phyloP scores from a whole-genome alignment of 768 basidiomycete species.

The Hortiboletus flavorubellus region DNA sequence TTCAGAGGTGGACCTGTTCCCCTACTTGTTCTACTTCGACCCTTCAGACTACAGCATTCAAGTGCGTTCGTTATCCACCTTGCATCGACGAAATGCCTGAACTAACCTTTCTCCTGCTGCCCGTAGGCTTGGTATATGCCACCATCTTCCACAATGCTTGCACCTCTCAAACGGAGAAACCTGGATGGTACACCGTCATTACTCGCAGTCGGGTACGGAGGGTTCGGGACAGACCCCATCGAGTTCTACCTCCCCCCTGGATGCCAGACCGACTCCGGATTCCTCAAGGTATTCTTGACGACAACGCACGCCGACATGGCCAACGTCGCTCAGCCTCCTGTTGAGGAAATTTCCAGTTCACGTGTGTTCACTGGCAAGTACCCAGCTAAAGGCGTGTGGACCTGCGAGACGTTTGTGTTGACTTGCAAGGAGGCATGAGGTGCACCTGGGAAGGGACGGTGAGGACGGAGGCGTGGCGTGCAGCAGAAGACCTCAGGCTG shows the following conservation, averaged over 20 bases:
- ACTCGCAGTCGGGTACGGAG: constrained; percentile 21
- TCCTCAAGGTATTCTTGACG: constrained; percentile 23
- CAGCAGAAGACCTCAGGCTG: background rate
- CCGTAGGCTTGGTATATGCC: constrained; percentile 19
- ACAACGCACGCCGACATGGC: constrained; percentile 19
- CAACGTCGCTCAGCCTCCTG: constrained; percentile 6
- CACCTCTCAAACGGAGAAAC: constrained; percentile 7
- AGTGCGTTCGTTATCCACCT: constrained; percentile 1
- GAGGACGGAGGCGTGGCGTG: background rate
- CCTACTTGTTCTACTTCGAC: constrained; percentile 25
- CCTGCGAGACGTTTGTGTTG: constrained; percentile 20
- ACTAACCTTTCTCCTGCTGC: background rate
- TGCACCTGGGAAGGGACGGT: background rate
- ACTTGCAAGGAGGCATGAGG: constrained; percentile 9
- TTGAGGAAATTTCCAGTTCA: background rate
- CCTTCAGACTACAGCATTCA: constrained; percentile 19
- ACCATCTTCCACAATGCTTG: background rate
- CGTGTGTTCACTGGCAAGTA: background rate
- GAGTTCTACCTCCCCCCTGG: constrained; percentile 11
- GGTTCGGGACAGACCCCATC: constrained; percentile 17
- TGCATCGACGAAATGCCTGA: background rate
- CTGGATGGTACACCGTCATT: constrained; percentile 4
- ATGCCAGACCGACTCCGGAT: constrained; percentile 12
- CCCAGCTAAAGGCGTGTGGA: constrained; percentile 9
- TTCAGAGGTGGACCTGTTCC: constrained; percentile 18